Percentiles rank a stretch among this genome's conserved stretches.
These are phyloP conservation scores for Dacryopinax spathularia DNA, from an alignment of 768 basidiomycete species.

Conservation along the genomic window DNA sequence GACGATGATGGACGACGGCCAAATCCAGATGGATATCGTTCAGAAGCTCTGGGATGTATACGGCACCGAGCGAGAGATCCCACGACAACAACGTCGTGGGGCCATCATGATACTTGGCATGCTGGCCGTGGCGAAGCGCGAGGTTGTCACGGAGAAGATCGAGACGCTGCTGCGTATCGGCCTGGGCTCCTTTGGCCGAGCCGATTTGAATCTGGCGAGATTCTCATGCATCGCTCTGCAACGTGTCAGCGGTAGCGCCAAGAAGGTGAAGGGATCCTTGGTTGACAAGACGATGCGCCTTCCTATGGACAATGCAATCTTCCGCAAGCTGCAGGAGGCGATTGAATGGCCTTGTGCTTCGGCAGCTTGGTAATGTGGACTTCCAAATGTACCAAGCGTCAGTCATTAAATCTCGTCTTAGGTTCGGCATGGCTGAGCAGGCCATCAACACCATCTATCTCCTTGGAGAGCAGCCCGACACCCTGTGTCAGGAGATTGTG, in stretches of 20 bases:
- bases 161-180: slow-evolving; percentile 79
- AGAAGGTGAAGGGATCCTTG: slow-evolving; percentile 94
- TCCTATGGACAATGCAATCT: slow-evolving; percentile 76
- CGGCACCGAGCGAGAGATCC: slow-evolving; percentile 58
- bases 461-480: slow-evolving; percentile 84
- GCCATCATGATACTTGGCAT: slow-evolving; percentile 96
- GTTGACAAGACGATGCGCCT: slow-evolving; percentile 72
- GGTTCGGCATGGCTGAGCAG: slow-evolving; percentile 89
- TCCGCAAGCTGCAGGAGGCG: slow-evolving; percentile 66
- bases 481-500: slow-evolving; percentile 64
- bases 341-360: slow-evolving; percentile 67
- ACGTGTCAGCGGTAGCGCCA: slow-evolving; percentile 81
- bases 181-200: slow-evolving; percentile 66
- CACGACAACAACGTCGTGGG: slow-evolving; percentile 75
- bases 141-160: slow-evolving; percentile 65
- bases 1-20: slow-evolving; percentile 83
- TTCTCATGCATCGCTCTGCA: slow-evolving; percentile 92
- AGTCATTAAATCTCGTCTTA: too few species aligned
- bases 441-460: slow-evolving; percentile 92
- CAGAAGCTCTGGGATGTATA: slow-evolving; percentile 93
- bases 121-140: slow-evolving; percentile 72
- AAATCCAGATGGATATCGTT: slow-evolving; percentile 72
- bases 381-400: background rate
- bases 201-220: slow-evolving; percentile 75
- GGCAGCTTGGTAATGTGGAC: slow-evolving; percentile 55